These are phyloP conservation scores for cucumber (Cucumis sativus) DNA, from an alignment of 306 rosid genomes.

Conservation along the genomic window DNA sequence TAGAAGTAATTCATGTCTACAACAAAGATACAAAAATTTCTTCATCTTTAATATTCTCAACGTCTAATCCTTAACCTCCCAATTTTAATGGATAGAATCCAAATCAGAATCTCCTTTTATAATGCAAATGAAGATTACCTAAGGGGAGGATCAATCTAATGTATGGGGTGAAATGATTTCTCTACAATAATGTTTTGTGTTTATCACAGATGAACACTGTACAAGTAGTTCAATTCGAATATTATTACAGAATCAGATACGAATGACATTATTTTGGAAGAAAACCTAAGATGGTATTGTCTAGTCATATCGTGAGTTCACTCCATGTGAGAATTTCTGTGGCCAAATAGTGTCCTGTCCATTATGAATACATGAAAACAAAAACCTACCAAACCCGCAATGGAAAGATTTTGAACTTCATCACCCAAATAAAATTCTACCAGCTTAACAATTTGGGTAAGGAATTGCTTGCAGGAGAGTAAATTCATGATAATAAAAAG, in stretches of 20 bases:
- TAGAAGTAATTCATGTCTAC: too few species aligned
- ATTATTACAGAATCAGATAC: slow-evolving; percentile 85
- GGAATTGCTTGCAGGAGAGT: background rate
- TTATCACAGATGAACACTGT: slow-evolving; percentile 13
- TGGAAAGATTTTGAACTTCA: background rate
- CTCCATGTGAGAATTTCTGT: slow-evolving; percentile 61
- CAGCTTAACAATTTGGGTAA: background rate
- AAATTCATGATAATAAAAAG: background rate
- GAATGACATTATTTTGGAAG: slow-evolving; percentile 74
- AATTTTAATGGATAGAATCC: background rate
- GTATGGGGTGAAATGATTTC: background rate
- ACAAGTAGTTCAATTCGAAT: slow-evolving; percentile 27
- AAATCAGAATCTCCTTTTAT: background rate
- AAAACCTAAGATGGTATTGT: slow-evolving; percentile 66
- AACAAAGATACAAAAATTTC: too few species aligned
- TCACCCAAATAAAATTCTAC: background rate
- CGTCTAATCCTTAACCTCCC: too few species aligned
- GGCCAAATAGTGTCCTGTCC: slow-evolving; percentile 83
- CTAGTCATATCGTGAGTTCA: slow-evolving; percentile 74
- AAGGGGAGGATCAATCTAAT: background rate
- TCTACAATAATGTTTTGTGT: background rate
- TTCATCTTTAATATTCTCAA: too few species aligned
- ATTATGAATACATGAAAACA: slow-evolving; percentile 33
- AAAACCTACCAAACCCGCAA: slow-evolving; percentile 9
- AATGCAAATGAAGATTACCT: background rate